phyloP scores from a whole-genome alignment of 1,139 yeast species.

The Pichia sp. region DNA sequence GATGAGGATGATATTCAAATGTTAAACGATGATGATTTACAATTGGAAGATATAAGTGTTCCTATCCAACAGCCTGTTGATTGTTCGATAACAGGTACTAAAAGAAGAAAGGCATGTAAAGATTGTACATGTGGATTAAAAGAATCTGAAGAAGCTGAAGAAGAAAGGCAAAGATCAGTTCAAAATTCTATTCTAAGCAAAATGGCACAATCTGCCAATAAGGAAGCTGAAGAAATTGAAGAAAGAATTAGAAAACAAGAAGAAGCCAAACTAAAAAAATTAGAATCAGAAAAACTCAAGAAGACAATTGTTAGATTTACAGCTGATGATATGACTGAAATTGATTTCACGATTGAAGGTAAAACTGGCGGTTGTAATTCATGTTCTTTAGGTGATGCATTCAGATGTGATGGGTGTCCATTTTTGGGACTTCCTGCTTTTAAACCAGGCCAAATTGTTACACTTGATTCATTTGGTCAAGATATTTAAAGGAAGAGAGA shows the following conservation, averaged over 20 bases:
- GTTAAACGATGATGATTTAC: slow-evolving; percentile 28
- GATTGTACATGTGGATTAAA: slow-evolving; percentile 96
- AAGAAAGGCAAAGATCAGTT: slow-evolving; percentile 40
- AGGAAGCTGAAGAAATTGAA: slow-evolving; percentile 50
- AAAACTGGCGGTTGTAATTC: slow-evolving; percentile 96
- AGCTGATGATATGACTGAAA: slow-evolving; percentile 68
- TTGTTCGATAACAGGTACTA: slow-evolving; percentile 46
- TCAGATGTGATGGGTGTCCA: slow-evolving; percentile 97
- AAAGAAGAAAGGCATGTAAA: slow-evolving; percentile 83
- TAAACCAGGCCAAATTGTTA: slow-evolving; percentile 83
- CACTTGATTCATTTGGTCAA: slow-evolving; percentile 48
- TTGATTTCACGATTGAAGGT: slow-evolving; percentile 92
- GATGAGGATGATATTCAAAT: slow-evolving; percentile 28
- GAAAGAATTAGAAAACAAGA: slow-evolving; percentile 34
- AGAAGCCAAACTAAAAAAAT: slow-evolving; percentile 14
- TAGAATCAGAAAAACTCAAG: neutral
- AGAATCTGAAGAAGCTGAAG: slow-evolving; percentile 62
- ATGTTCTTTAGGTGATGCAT: slow-evolving; percentile 95
- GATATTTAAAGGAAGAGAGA: slow-evolving; percentile 23
- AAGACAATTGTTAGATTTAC: slow-evolving; percentile 43
- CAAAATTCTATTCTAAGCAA: slow-evolving; percentile 42
- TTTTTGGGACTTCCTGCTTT: slow-evolving; percentile 94
- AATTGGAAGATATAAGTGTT: slow-evolving; percentile 17
- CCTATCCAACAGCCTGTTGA: slow-evolving; percentile 38
- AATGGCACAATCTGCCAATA: slow-evolving; percentile 47